Evolutionary conservation across 2,329 filamentous ascomycete genomes (phyloP).

Genomic region (Fusarium metavorans): DNA sequence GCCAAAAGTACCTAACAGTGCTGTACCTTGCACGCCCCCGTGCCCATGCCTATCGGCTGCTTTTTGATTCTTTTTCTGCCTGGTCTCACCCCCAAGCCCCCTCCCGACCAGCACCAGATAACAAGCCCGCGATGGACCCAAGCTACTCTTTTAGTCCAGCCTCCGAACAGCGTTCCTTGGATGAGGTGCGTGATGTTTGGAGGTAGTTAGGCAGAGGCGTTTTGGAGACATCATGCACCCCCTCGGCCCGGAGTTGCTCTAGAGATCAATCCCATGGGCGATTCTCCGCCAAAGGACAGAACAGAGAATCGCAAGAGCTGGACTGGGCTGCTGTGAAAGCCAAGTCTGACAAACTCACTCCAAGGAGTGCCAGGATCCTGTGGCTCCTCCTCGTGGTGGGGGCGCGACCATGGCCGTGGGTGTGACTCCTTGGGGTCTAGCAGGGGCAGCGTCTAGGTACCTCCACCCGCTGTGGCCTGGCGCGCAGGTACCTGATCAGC

Average conservation of each 20-base stretch:
- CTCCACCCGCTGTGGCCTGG: conserved; percentile 35
- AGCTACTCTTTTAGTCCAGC: conserved; percentile 31
- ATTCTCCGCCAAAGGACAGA: neutral
- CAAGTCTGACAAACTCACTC: conserved; percentile 5
- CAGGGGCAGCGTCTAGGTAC: conserved; percentile 32
- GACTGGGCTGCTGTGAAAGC: conserved; percentile 1
- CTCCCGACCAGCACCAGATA: conserved; percentile 9
- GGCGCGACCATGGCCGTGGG: conserved; percentile 14
- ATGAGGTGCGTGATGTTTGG: conserved; percentile 23
- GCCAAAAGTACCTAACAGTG: conserved; percentile 4
- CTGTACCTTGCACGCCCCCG: conserved; percentile 39
- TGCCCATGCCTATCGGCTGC: conserved; percentile 11
- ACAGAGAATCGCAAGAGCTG: neutral
- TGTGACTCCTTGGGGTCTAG: conserved; percentile 36
- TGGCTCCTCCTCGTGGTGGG: conserved; percentile 22
- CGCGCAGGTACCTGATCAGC: conserved; percentile 32
- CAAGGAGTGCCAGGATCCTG: conserved; percentile 15
- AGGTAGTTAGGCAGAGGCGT: conserved; percentile 31
- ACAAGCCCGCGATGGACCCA: conserved; percentile 23
- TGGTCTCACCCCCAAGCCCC: conserved; percentile 34
- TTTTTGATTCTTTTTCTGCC: neutral
- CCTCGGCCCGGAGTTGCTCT: neutral
- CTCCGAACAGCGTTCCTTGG: conserved; percentile 38
- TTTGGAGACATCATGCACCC: neutral
- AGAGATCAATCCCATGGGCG: neutral